phyloP scores from a whole-genome alignment of 176 grass and related monocot genomes.

The Musa itinerans region DNA sequence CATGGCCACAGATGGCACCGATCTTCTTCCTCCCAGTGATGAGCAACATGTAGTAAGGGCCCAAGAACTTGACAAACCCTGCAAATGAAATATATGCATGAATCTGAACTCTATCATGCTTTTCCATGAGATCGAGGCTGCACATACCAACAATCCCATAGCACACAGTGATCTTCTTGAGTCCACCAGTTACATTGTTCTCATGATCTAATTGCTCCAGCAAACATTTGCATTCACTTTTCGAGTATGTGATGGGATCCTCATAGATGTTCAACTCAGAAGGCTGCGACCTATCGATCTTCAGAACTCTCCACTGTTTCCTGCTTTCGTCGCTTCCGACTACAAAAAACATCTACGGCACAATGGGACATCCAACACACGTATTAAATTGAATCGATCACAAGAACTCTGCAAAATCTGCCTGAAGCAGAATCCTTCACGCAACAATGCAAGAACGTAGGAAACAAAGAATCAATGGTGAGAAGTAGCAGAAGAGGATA shows the following conservation, averaged over 20 bases:
- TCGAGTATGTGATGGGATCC: slow-evolving; percentile 59
- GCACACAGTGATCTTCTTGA: slow-evolving; percentile 69
- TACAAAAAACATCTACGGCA: slow-evolving; percentile 83
- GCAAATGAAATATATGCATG: slow-evolving; percentile 5
- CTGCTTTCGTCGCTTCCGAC: slow-evolving; percentile 72
- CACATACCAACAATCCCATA: slow-evolving; percentile 81
- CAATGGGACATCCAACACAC: background rate
- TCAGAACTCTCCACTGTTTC: slow-evolving; percentile 68
- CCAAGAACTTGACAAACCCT: slow-evolving; percentile 95
- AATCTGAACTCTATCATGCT: too few relatives aligned
- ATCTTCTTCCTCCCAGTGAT: slow-evolving; percentile 91
- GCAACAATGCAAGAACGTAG: too few relatives aligned
- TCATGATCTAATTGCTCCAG: slow-evolving; percentile 65
- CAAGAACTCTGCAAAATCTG: too few relatives aligned
- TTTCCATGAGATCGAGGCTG: background rate
- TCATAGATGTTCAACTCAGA: slow-evolving; percentile 61
- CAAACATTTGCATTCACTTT: slow-evolving; percentile 60
- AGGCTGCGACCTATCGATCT: slow-evolving; percentile 61
- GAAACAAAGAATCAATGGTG: too few relatives aligned
- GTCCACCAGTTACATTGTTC: slow-evolving; percentile 65
- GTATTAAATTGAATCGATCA: too few relatives aligned
- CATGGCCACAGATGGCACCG: slow-evolving; percentile 77
- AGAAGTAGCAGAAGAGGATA: too few relatives aligned
- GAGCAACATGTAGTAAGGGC: slow-evolving; percentile 91
- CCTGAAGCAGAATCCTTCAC: background rate